These are phyloP conservation scores for Hypoxylon sp. DNA, from an alignment of 2,329 filamentous ascomycete species.

Conservation along the genomic window DNA sequence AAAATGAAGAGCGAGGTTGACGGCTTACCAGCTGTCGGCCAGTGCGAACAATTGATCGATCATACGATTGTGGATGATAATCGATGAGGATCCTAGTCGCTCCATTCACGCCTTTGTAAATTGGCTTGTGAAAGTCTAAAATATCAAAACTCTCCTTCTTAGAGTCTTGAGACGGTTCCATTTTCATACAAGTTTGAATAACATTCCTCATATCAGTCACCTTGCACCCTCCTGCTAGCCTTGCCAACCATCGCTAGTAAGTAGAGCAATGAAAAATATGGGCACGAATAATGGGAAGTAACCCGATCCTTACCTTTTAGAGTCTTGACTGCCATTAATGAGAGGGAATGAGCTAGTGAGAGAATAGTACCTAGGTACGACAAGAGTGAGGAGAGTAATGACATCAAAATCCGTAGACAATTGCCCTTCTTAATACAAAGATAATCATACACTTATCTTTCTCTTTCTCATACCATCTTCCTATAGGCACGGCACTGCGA, in stretches of 20 bases:
- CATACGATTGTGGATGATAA: conserved; percentile 31
- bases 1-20: neutral
- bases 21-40: conserved; percentile 30
- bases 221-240: neutral
- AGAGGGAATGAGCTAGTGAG: neutral
- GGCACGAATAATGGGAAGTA: neutral
- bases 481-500: neutral
- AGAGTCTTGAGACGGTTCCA: neutral
- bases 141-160: neutral
- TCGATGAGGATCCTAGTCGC: neutral
- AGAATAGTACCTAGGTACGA: too few relatives aligned
- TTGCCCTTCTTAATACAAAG: neutral
- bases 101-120: neutral
- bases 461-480: neutral
- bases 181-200: neutral
- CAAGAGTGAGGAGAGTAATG: neutral
- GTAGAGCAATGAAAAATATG: neutral
- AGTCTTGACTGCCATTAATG: too few relatives aligned
- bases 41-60: conserved; percentile 26
- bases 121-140: neutral
- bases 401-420: neutral
- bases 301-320: neutral
- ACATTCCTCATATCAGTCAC: neutral
- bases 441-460: neutral
- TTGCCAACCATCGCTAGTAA: neutral